A percentile compares a stretch with the other conserved stretches of the same genome.
phyloP scores from a whole-genome alignment of 2,329 filamentous ascomycete genomes.

The Seiridium unicorne region DNA sequence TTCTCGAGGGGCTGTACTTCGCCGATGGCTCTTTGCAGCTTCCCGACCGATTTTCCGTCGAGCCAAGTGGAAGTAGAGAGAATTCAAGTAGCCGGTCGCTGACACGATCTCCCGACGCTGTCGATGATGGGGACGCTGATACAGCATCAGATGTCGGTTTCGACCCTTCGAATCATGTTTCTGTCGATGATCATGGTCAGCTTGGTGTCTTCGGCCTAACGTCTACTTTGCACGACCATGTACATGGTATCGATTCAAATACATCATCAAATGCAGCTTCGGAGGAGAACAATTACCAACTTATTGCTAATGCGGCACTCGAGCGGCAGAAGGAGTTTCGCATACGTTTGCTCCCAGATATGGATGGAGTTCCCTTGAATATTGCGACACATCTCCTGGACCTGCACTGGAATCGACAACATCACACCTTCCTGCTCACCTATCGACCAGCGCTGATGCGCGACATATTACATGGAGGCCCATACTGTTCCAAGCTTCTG shows the following conservation, averaged over 20 bases:
- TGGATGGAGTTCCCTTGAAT: slow-evolving; percentile 23
- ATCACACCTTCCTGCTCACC: slow-evolving; percentile 34
- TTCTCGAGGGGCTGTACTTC: neutral
- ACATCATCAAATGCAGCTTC: neutral
- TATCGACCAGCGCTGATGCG: slow-evolving; percentile 37
- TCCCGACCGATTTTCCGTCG: neutral
- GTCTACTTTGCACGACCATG: slow-evolving; percentile 7
- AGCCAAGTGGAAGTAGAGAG: too few species aligned
- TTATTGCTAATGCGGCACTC: slow-evolving; percentile 13
- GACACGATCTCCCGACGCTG: neutral
- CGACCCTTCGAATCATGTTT: slow-evolving; percentile 7
- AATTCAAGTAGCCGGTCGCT: neutral
- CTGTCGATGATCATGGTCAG: slow-evolving; percentile 11
- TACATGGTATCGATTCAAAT: neutral
- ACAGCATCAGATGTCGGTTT: slow-evolving; percentile 4
- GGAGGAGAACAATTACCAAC: slow-evolving; percentile 6
- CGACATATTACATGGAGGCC: slow-evolving; percentile 30
- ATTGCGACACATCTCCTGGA: slow-evolving; percentile 34
- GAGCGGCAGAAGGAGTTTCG: slow-evolving; percentile 10
- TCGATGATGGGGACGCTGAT: neutral
- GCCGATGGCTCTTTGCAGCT: neutral
- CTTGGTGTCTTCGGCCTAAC: slow-evolving; percentile 11
- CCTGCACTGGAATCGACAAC: slow-evolving; percentile 37
- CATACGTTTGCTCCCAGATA: slow-evolving; percentile 18
- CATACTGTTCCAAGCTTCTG: slow-evolving; percentile 34